Percentiles rank a stretch among this genome's conserved stretches.
phyloP scores from a whole-genome alignment of 1,284 basidiomycete species.

The Anthracocystis setariae region DNA sequence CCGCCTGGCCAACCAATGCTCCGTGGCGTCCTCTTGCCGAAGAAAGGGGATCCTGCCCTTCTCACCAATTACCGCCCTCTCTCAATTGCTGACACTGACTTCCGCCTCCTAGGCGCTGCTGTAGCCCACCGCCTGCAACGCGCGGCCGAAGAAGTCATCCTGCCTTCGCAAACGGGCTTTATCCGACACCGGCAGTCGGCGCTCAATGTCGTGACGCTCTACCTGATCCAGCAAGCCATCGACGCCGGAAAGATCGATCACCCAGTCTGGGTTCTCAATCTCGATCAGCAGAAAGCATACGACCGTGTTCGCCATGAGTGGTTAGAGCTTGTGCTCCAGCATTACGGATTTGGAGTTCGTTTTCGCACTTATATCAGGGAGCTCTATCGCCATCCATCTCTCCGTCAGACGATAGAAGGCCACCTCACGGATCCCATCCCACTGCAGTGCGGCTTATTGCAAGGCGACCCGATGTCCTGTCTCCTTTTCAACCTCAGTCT shows the following conservation, averaged over 20 bases:
- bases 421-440: slow-evolving; percentile 6
- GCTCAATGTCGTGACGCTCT: slow-evolving; percentile 5
- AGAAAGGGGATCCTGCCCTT: slow-evolving; percentile 4
- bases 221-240: slow-evolving; percentile 10
- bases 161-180: slow-evolving; percentile 9
- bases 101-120: slow-evolving; percentile 6
- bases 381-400: no score
- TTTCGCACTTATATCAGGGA: background rate
- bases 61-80: slow-evolving; percentile 10
- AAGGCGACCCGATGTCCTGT: slow-evolving; percentile 15
- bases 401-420: background rate
- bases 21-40: slow-evolving; percentile 8
- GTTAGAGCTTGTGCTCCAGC: background rate
- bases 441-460: slow-evolving; percentile 5
- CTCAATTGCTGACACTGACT: slow-evolving; percentile 4
- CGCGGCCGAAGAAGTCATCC: slow-evolving; percentile 9
- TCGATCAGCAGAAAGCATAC: slow-evolving; percentile 6
- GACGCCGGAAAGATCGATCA: background rate
- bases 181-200: slow-evolving; percentile 6
- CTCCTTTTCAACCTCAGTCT: slow-evolving; percentile 14
- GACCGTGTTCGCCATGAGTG: slow-evolving; percentile 3
- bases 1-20: slow-evolving; percentile 1
- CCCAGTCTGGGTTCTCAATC: slow-evolving; percentile 13
- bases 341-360: slow-evolving; percentile 10
- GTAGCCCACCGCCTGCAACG: slow-evolving; percentile 6